Percentiles rank a stretch among this genome's conserved stretches.
Conservation (phyloP, 1,284 basidiomycete species). For the Cryptococcus hybrid region DNA sequence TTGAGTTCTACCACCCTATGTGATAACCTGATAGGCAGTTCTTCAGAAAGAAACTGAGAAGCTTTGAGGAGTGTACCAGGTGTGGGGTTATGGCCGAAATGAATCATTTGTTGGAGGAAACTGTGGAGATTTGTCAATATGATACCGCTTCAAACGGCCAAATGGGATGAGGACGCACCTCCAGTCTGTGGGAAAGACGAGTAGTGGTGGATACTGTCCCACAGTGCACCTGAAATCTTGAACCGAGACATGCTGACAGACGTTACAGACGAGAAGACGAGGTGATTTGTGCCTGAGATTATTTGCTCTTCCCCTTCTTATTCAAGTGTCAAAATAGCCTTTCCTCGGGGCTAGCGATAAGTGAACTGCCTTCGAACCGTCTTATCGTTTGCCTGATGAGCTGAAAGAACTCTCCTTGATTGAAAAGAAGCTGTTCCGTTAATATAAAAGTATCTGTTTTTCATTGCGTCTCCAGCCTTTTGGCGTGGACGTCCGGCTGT, state of each 20-base stretch:
- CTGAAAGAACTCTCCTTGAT: neutral
- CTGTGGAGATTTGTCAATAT: slow-evolving; percentile 48
- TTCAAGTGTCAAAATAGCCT: neutral
- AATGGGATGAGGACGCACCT: slow-evolving; percentile 55
- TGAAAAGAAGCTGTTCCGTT: neutral
- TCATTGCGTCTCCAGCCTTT: no score
- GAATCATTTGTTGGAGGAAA: slow-evolving; percentile 92
- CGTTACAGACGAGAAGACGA: neutral
- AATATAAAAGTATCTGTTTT: neutral
- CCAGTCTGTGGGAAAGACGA: slow-evolving; percentile 91
- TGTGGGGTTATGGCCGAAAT: slow-evolving; percentile 80
- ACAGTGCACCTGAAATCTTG: slow-evolving; percentile 71
- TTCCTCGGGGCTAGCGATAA: neutral
- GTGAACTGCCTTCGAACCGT: no score
- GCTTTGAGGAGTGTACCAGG: slow-evolving; percentile 85
- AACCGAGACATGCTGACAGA: slow-evolving; percentile 43
- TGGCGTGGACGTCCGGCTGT: no score
- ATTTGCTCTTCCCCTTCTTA: neutral
- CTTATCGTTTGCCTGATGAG: neutral
- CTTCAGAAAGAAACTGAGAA: slow-evolving; percentile 74
- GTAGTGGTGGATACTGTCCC: slow-evolving; percentile 92
- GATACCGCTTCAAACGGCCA: neutral
- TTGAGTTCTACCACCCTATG: slow-evolving; percentile 97
- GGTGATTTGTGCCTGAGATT: neutral
- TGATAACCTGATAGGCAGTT: slow-evolving; percentile 85